phyloP scores from a whole-genome alignment of 352 stramenopile genomes.

The Phytophthora colocasiae region DNA sequence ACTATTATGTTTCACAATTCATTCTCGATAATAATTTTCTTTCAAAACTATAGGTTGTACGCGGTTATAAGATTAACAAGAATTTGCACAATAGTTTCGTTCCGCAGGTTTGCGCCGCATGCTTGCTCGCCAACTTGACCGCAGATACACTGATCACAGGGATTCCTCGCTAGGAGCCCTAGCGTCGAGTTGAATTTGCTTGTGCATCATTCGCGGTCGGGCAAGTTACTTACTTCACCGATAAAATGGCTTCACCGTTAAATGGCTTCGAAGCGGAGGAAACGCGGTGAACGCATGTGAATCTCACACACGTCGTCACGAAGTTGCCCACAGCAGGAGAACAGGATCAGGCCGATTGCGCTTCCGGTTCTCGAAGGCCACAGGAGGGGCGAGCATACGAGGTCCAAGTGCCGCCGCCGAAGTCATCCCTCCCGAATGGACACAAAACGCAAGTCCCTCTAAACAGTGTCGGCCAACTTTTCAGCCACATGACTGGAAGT shows the following conservation, averaged over 20 bases:
- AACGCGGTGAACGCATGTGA: not conserved
- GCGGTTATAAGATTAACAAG: too few species aligned
- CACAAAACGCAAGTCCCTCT: constrained; percentile 20
- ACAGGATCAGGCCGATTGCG: not conserved
- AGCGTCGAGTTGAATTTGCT: not conserved
- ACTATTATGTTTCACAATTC: too few species aligned
- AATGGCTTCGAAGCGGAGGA: constrained; percentile 3
- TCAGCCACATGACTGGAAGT: constrained; percentile 11
- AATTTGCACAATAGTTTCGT: too few species aligned
- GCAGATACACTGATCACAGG: too few species aligned
- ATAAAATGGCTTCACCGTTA: not conserved
- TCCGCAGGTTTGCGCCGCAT: too few species aligned
- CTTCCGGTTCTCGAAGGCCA: not conserved
- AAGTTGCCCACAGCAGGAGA: constrained; percentile 3
- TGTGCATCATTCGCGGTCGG: not conserved
- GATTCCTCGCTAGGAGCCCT: too few species aligned
- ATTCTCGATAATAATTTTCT: too few species aligned
- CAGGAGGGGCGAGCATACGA: constrained; percentile 13
- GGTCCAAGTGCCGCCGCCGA: not conserved
- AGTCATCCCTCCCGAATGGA: constrained; percentile 21
- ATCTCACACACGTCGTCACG: not conserved
- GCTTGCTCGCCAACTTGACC: too few species aligned
- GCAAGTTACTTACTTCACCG: not conserved
- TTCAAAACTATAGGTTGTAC: too few species aligned
- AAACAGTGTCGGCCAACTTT: constrained; percentile 8